These are phyloP conservation scores for Pestalotiopsis sp. DNA, from an alignment of 2,329 filamentous ascomycete genomes.

Conservation along the genomic window DNA sequence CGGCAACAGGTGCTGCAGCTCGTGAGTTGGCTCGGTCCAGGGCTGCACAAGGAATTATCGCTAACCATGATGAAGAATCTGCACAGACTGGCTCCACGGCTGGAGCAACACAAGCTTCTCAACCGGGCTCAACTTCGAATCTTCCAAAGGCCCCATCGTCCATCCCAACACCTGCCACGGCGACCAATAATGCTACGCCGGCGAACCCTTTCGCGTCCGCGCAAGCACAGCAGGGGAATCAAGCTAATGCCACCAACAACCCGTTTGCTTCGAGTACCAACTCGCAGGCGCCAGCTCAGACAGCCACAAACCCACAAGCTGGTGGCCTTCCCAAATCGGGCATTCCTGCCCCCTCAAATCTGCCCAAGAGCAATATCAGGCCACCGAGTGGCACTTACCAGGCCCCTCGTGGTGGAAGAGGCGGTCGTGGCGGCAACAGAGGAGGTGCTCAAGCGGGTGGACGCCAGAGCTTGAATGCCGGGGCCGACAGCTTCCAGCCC, in stretches of 20 bases:
- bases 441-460: conserved; percentile 37
- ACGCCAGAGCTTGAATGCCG: conserved; percentile 48
- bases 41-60: background rate
- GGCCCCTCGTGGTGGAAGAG: conserved; percentile 34
- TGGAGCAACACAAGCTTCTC: conserved; percentile 18
- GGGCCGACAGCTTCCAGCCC: conserved; percentile 55
- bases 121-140: conserved; percentile 15
- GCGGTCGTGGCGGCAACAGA: conserved; percentile 39
- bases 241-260: conserved; percentile 13
- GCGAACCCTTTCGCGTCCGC: conserved; percentile 24
- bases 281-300: conserved; percentile 17
- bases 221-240: conserved; percentile 1
- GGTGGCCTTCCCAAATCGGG: conserved; percentile 29
- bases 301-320: conserved; percentile 28
- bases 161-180: background rate
- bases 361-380: conserved; percentile 25
- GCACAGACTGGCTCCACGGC: conserved; percentile 11
- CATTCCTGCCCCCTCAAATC: conserved; percentile 29
- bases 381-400: conserved; percentile 26
- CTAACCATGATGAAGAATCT: conserved; percentile 21
- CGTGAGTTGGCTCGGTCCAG: conserved; percentile 3
- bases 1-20: conserved; percentile 3
- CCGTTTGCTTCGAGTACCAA: conserved; percentile 10
- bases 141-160: conserved; percentile 23
- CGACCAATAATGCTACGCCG: background rate